Evolutionary conservation across 2,329 filamentous ascomycete species (phyloP), one percentile per base, ranked within the genome.

Genomic region (Alternaria sp.): DNA sequence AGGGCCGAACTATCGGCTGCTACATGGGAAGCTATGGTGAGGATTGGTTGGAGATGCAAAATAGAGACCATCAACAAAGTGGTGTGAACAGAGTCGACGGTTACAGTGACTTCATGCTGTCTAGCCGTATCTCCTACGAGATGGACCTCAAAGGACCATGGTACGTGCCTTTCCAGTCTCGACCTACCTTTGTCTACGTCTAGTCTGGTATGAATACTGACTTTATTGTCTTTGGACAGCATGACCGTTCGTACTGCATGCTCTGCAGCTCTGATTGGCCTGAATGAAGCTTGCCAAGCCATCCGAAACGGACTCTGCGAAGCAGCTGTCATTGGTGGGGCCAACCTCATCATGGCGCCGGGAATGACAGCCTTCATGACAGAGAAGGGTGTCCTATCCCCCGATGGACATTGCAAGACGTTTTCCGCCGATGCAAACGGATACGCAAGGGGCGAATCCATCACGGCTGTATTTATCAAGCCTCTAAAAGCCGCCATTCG

Each of bases 1-100:
- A 50, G 21, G 76, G 75, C 39, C 55, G 69, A 57, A 61, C 76
- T 62, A 68, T 63, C 41, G 68, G 77, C 51, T 41, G 67, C 61
- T 78, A 73, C 52, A 58, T 77, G 0, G 76, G 75, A 1, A 58
- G n/a, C 14, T 72, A 70, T 37, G 63, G 64, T 13, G 66, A 75
- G n/a, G 68, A 71, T 39, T 67, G 66, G 65, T 10, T 34, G 4
- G 59, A 66, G 4, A 50, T 63, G 28, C 13, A 17, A 6, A 17
- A 10, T 1, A 17, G 31, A 13, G 57, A 60, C 14, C 24, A 39
- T 21, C 50, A 31, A 3, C 17, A 33, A 5, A 37, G 28, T 10
- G 61, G 60, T 6, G 11, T 39, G 6, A 62, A 72, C 40, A 24
- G 45, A 3, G 39, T 70, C 7, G n/a, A 24, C 3, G 62, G 65